Evolutionary conservation across 164 flowering plant species (phyloP).

Genomic region (Aristolochia californica): DNA sequence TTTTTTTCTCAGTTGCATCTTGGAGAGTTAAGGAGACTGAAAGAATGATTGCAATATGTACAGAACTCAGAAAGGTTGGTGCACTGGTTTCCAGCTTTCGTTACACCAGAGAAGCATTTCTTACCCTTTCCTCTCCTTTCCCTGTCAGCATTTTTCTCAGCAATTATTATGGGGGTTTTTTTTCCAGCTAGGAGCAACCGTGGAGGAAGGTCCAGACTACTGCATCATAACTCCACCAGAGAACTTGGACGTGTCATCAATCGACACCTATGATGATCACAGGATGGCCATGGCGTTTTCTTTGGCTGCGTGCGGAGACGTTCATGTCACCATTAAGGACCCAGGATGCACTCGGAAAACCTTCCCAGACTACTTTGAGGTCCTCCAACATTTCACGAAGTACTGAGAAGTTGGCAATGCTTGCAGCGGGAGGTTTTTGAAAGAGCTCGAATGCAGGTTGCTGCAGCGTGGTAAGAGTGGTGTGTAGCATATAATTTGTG

Average conservation of each 20-base stretch:
- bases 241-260: constrained; percentile 65
- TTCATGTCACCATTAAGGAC: constrained; percentile 89
- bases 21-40: constrained; percentile 99
- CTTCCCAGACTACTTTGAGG: constrained; percentile 96
- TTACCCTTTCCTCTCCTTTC: not conserved
- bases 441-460: too few species aligned
- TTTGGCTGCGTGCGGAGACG: constrained; percentile 91
- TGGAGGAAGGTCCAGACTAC: constrained; percentile 96
- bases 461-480: too few species aligned
- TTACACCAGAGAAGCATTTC: not conserved
- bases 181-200: constrained; percentile 80
- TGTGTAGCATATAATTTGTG: too few species aligned
- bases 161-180: not conserved
- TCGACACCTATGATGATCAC: constrained; percentile 96
- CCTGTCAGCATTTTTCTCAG: not conserved
- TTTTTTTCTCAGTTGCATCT: constrained; percentile 60
- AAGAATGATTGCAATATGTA: constrained; percentile 96
- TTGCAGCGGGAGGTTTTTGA: too few species aligned
- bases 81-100: constrained; percentile 1
- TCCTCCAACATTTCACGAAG: constrained; percentile 56
- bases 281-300: constrained; percentile 99
- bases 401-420: constrained; percentile 23
- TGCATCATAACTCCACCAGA: constrained; percentile 95
- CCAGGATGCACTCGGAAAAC: constrained; percentile 96
- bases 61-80: constrained; percentile 90